Percentiles rank a stretch among this genome's conserved stretches.
phyloP scores from a whole-genome alignment of 2,329 filamentous ascomycete species.

The Onygenales sp. region DNA sequence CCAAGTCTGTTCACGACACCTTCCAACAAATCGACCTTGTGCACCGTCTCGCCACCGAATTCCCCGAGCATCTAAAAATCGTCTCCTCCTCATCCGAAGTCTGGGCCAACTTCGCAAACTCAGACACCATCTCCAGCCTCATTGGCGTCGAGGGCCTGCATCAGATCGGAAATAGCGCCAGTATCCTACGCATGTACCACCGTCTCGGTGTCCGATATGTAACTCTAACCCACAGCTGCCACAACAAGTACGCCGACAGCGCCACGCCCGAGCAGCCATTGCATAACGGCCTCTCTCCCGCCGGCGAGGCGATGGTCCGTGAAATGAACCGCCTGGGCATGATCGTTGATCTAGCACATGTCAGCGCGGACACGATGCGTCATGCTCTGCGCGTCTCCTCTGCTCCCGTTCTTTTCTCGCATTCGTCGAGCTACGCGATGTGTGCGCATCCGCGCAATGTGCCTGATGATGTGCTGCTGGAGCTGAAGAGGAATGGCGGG shows the following conservation, averaged over 20 bases:
- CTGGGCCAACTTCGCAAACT: conserved; percentile 57
- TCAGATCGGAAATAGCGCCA: conserved; percentile 71
- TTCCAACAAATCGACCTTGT: conserved; percentile 68
- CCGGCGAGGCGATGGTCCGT: conserved; percentile 58
- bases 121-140: conserved; percentile 62
- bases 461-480: conserved; percentile 67
- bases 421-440: conserved; percentile 69
- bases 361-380: conserved; percentile 69
- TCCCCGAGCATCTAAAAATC: conserved; percentile 52
- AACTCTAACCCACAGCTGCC: conserved; percentile 87
- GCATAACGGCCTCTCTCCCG: conserved; percentile 58
- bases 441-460: conserved; percentile 89
- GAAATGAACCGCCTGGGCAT: conserved; percentile 96
- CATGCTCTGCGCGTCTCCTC: conserved; percentile 70
- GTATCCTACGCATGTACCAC: conserved; percentile 64
- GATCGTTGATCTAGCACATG: conserved; percentile 83
- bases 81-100: conserved; percentile 47
- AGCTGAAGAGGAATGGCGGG: conserved; percentile 63
- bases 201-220: conserved; percentile 74
- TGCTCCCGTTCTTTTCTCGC: conserved; percentile 81
- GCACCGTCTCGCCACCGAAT: conserved; percentile 52
- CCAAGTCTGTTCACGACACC: conserved; percentile 53
- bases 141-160: conserved; percentile 81
- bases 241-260: conserved; percentile 81
- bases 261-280: conserved; percentile 44